Conservation (phyloP, 2,329 filamentous ascomycete species). For the Pseudogymnoascus sp. region DNA sequence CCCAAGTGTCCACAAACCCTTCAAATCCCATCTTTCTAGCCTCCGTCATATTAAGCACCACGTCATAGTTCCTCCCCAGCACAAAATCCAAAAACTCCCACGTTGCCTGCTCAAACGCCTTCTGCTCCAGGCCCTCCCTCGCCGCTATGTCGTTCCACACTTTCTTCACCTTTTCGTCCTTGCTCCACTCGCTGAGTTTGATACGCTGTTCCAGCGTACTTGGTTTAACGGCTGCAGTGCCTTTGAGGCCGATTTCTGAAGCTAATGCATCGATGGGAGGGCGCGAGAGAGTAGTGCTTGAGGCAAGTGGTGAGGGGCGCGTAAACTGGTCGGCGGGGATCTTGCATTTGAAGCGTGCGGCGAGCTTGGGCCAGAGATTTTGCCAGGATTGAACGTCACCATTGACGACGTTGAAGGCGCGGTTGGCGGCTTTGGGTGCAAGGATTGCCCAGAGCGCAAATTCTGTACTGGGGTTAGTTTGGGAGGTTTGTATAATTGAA, state of each 20-base stretch:
- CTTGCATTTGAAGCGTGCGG: slow-evolving; percentile 28
- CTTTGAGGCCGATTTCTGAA: slow-evolving; percentile 23
- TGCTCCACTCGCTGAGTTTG: slow-evolving; percentile 12
- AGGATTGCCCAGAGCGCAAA: slow-evolving; percentile 16
- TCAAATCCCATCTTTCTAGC: slow-evolving; percentile 40
- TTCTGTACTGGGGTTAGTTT: neutral
- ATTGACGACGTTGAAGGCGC: slow-evolving; percentile 38
- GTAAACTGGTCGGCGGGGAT: neutral
- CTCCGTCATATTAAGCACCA: slow-evolving; percentile 39
- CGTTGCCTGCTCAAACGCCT: slow-evolving; percentile 33
- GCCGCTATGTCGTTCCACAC: slow-evolving; percentile 14
- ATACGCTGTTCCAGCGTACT: slow-evolving; percentile 27
- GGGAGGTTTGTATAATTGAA: neutral
- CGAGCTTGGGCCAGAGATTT: slow-evolving; percentile 36
- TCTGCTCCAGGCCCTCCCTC: slow-evolving; percentile 4
- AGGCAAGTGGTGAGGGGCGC: neutral
- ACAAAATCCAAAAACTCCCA: slow-evolving; percentile 39
- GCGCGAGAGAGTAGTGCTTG: slow-evolving; percentile 1
- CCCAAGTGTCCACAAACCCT: slow-evolving; percentile 35
- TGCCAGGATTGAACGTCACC: slow-evolving; percentile 34
- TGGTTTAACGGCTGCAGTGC: slow-evolving; percentile 15
- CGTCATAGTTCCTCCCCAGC: slow-evolving; percentile 34
- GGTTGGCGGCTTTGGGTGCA: slow-evolving; percentile 23
- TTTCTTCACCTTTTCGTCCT: slow-evolving; percentile 9
- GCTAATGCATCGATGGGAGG: slow-evolving; percentile 23